A percentile compares a stretch with the other conserved stretches of the same genome.
Evolutionary conservation across 805 yeast genomes (phyloP).

Genomic region (Starmerella bacillaris): DNA sequence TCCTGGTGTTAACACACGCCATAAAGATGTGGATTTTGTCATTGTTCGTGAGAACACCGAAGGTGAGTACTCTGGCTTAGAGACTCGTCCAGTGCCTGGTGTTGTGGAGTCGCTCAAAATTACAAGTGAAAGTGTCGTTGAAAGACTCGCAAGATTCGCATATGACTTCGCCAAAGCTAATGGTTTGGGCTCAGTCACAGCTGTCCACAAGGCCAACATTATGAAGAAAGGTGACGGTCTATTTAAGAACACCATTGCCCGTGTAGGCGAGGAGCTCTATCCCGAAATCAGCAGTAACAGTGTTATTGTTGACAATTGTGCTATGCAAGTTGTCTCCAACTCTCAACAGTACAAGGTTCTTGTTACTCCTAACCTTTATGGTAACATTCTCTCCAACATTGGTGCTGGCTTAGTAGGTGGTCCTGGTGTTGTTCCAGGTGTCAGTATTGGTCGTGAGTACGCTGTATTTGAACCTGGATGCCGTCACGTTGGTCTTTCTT

Average conservation of each 20-base stretch:
- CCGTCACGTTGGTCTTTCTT: conserved; percentile 96
- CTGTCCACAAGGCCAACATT: conserved; percentile 97
- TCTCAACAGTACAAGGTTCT: conserved; percentile 97
- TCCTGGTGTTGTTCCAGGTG: conserved; percentile 97
- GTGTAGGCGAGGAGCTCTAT: conserved; percentile 57
- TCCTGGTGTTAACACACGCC: conserved; percentile 83
- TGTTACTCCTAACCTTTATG: conserved; percentile 96
- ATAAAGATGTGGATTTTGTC: conserved; percentile 65
- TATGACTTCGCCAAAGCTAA: conserved; percentile 87
- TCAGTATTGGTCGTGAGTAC: conserved; percentile 90
- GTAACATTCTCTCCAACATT: conserved; percentile 90
- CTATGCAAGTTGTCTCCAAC: conserved; percentile 97
- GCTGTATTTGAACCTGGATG: conserved; percentile 99
- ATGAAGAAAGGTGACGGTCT: conserved; percentile 98
- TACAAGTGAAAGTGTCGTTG: conserved; percentile 84
- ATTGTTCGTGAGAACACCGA: conserved; percentile 98
- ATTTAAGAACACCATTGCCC: conserved; percentile 83
- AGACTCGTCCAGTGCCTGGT: conserved; percentile 71
- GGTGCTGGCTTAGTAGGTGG: conserved; percentile 97
- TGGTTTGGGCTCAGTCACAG: conserved; percentile 82
- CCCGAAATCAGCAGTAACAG: conserved; percentile 70
- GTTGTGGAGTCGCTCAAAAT: conserved; percentile 93
- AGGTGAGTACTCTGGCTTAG: conserved; percentile 96
- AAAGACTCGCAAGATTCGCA: conserved; percentile 93
- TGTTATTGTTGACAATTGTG: conserved; percentile 95